phyloP scores from a whole-genome alignment of 148 eudicot species.

The Rhododendron kiyosumense region DNA sequence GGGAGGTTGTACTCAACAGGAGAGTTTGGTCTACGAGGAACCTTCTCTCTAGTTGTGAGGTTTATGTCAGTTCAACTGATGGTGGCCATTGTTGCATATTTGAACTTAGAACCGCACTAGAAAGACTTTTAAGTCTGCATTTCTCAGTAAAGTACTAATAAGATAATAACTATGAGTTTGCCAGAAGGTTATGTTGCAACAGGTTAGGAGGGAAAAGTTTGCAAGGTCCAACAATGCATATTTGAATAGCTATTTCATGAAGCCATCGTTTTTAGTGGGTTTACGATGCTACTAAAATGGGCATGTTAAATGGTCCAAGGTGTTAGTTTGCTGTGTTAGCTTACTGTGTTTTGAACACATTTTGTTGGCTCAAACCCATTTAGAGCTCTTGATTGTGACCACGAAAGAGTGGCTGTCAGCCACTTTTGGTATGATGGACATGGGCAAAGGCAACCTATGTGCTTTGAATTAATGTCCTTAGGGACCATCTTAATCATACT shows the following conservation, averaged over 20 bases:
- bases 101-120: background rate
- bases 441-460: background rate
- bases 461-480: background rate
- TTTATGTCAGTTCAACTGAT: background rate
- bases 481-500: background rate
- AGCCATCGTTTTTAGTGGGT: background rate
- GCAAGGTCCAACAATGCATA: background rate
- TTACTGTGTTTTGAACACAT: background rate
- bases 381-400: no score
- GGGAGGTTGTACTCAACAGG: background rate
- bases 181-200: background rate
- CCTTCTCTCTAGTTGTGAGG: background rate
- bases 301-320: background rate
- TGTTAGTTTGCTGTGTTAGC: background rate
- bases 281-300: background rate
- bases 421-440: background rate
- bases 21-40: background rate
- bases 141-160: background rate
- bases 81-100: background rate
- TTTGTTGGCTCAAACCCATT: background rate
- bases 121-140: background rate
- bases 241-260: background rate
- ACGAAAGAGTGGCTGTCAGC: background rate
- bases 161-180: background rate
- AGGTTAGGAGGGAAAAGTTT: background rate